Evolutionary conservation across 371 early-diverging fungal genomes (phyloP).

Genomic region (Fennellomyces sp.): DNA sequence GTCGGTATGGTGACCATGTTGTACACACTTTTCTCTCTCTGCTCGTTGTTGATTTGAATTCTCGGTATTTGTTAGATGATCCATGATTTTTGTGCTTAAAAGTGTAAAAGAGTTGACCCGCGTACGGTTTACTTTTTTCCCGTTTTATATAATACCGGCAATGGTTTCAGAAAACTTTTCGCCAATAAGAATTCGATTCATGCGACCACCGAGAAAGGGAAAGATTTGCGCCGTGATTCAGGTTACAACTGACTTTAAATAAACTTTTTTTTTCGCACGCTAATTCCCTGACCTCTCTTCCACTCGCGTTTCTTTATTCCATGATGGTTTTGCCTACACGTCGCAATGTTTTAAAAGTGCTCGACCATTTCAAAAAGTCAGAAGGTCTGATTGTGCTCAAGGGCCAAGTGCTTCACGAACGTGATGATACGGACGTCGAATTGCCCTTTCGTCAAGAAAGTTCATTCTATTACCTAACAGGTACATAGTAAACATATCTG

Average conservation of each 20-base stretch:
- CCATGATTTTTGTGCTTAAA: neutral
- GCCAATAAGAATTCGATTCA: no score
- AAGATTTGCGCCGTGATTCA: neutral
- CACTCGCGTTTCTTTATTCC: neutral
- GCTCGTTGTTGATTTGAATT: no score
- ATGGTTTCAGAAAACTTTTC: neutral
- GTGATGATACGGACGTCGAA: conserved; percentile 80
- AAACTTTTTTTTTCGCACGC: conserved; percentile 8
- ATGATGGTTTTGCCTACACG: conserved; percentile 50
- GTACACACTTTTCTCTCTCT: neutral
- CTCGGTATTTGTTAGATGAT: neutral
- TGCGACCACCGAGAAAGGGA: neutral
- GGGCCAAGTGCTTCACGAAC: conserved; percentile 64
- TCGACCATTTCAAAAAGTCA: conserved; percentile 54
- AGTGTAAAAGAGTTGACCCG: neutral
- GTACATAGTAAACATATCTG: conserved; percentile 14
- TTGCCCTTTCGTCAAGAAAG: conserved; percentile 85
- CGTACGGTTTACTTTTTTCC: no score
- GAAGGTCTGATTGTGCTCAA: conserved; percentile 71
- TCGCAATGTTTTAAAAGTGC: conserved; percentile 67
- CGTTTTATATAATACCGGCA: neutral
- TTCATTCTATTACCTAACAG: conserved; percentile 78
- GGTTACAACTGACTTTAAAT: neutral
- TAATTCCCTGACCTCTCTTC: neutral
- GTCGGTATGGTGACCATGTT: neutral